Percentiles rank a stretch among this genome's conserved stretches.
Conservation (phyloP, 495 filamentous ascomycete genomes). For the Ascobolus immersus region DNA sequence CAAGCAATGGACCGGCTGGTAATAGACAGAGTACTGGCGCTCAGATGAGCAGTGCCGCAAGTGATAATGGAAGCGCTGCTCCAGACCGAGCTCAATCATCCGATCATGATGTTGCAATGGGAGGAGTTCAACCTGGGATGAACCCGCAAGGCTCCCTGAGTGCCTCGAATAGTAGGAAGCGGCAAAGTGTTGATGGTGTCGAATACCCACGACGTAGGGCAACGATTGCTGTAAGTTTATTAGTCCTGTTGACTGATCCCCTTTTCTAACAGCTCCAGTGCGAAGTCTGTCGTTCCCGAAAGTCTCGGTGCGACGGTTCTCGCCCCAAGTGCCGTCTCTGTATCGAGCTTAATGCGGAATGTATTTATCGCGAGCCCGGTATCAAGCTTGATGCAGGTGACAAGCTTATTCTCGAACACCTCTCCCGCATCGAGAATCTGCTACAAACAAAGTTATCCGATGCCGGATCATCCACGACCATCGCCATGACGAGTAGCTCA, state of each 20-base stretch:
- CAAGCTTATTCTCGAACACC: slow-evolving; percentile 55
- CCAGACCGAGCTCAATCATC: slow-evolving; percentile 6
- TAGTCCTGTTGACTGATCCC: not conserved
- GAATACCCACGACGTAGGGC: slow-evolving; percentile 45
- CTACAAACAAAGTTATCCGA: slow-evolving; percentile 32
- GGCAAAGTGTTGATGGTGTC: slow-evolving; percentile 36
- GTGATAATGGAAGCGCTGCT: too few relatives aligned
- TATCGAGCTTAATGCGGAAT: slow-evolving; percentile 56
- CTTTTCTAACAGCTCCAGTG: slow-evolving; percentile 27
- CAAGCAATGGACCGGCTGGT: not conserved
- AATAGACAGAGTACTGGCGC: not conserved
- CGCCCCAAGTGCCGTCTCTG: slow-evolving; percentile 65
- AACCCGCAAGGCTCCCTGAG: slow-evolving; percentile 2
- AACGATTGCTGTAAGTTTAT: slow-evolving; percentile 38
- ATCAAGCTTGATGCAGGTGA: slow-evolving; percentile 73
- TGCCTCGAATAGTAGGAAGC: slow-evolving; percentile 23
- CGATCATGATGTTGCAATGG: slow-evolving; percentile 11
- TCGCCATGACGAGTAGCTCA: slow-evolving; percentile 27
- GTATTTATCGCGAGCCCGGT: slow-evolving; percentile 59
- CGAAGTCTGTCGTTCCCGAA: slow-evolving; percentile 61
- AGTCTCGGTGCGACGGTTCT: slow-evolving; percentile 62
- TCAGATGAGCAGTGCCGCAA: not conserved
- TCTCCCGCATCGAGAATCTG: slow-evolving; percentile 49
- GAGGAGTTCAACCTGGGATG: slow-evolving; percentile 2
- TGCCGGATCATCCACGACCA: slow-evolving; percentile 13